A percentile compares a stretch with the other conserved stretches of the same genome.
phyloP scores from a whole-genome alignment of 1,139 yeast species.

The Scheffersomyces parashehatae region DNA sequence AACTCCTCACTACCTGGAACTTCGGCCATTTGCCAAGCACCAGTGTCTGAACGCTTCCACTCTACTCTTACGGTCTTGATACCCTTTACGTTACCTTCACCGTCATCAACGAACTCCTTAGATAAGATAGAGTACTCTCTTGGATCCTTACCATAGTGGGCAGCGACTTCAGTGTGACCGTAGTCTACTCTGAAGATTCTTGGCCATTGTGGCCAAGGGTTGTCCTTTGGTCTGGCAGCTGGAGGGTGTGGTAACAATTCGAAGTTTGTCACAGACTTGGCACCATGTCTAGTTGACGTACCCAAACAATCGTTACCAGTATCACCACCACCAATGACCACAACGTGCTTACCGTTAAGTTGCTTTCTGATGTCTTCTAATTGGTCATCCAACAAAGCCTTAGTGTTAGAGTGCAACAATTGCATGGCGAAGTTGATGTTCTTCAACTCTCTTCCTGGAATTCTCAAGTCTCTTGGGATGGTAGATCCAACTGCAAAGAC shows the following conservation, averaged over 20 bases:
- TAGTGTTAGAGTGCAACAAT: conserved; percentile 82
- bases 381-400: conserved; percentile 81
- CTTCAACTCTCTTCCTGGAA: conserved; percentile 89
- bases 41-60: conserved; percentile 94
- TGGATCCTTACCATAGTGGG: conserved; percentile 96
- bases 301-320: conserved; percentile 99
- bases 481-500: conserved; percentile 95
- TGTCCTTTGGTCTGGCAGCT: conserved; percentile 81
- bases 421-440: conserved; percentile 96
- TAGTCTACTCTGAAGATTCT: conserved; percentile 96
- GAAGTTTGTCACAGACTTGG: conserved; percentile 91
- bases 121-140: conserved; percentile 95
- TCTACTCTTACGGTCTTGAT: conserved; percentile 96
- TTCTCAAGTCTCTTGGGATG: conserved; percentile 90
- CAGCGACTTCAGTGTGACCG: conserved; percentile 93
- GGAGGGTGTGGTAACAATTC: conserved; percentile 95
- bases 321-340: conserved; percentile 99
- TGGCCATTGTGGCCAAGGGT: conserved; percentile 99
- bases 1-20: conserved; percentile 92
- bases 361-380: conserved; percentile 73
- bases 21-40: conserved; percentile 99
- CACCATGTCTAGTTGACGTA: conserved; percentile 96
- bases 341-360: conserved; percentile 82
- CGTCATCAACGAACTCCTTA: conserved; percentile 94
- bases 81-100: conserved; percentile 89